Percentiles rank a stretch among this genome's conserved stretches.
These are phyloP conservation scores for Ophiobolus disseminans DNA, from an alignment of 2,329 filamentous ascomycete genomes.

Conservation along the genomic window DNA sequence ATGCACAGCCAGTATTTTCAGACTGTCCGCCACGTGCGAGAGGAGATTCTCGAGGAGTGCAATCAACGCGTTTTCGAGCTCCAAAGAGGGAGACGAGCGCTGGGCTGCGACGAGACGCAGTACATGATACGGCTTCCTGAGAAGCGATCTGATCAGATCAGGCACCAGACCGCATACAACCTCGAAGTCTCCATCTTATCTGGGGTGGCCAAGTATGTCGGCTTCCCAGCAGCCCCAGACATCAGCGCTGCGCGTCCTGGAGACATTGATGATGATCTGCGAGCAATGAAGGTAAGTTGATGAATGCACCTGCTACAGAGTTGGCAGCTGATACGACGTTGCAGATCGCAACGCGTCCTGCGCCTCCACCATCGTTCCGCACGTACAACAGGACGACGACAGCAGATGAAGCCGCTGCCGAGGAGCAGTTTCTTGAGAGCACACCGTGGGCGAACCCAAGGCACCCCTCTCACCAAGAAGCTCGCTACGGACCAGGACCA, in stretches of 20 bases:
- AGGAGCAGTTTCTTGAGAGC: constrained; percentile 86
- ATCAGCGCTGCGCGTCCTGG: constrained; percentile 74
- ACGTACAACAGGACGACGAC: constrained; percentile 46
- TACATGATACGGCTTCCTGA: constrained; percentile 83
- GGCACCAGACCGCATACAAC: constrained; percentile 90
- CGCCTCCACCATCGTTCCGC: constrained; percentile 40
- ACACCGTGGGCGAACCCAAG: constrained; percentile 94
- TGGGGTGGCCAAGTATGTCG: constrained; percentile 91
- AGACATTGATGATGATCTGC: constrained; percentile 86
- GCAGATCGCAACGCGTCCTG: constrained; percentile 45
- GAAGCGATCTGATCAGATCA: constrained; percentile 76
- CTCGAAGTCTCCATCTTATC: constrained; percentile 91
- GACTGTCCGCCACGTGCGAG: constrained; percentile 80
- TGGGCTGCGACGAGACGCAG: constrained; percentile 78
- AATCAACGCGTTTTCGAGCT: constrained; percentile 93
- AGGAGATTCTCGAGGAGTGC: constrained; percentile 78
- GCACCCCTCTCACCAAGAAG: constrained; percentile 49
- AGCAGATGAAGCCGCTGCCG: constrained; percentile 67
- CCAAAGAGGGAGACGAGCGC: constrained; percentile 82
- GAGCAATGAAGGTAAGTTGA: constrained; percentile 81
- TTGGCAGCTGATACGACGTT: constrained; percentile 31
- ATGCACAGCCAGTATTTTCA: constrained; percentile 92
- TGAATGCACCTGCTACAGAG: constrained; percentile 16
- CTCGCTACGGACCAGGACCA: constrained; percentile 39
- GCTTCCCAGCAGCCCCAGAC: constrained; percentile 92